Percentiles rank a stretch among this genome's conserved stretches.
Conservation (phyloP, 2,329 filamentous ascomycete genomes). For the Zalaria obscura region DNA sequence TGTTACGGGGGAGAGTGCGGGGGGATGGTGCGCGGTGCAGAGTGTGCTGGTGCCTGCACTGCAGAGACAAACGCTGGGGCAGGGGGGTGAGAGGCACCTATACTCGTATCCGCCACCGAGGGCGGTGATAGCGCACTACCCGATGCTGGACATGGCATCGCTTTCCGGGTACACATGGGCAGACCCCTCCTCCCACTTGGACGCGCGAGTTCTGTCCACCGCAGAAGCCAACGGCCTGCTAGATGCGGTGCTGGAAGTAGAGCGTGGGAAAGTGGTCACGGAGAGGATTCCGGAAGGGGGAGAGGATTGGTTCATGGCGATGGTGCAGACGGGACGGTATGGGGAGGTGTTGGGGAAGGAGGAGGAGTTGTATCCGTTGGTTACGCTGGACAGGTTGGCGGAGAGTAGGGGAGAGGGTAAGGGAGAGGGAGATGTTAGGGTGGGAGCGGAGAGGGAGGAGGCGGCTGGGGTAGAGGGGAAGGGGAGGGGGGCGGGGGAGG, state of each 20-base stretch:
- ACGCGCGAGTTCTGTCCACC: not conserved
- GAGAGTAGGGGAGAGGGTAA: not conserved
- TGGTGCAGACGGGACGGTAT: not conserved
- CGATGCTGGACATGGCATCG: conserved; percentile 14
- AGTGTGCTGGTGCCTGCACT: conserved; percentile 7
- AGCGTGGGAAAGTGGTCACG: not conserved
- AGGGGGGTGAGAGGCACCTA: not conserved
- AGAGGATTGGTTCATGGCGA: not conserved
- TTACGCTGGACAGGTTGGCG: not conserved
- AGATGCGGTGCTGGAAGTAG: not conserved
- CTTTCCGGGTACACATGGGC: not conserved
- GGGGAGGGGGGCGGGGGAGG: not conserved
- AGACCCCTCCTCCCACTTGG: not conserved
- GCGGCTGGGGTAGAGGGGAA: not conserved
- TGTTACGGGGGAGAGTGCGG: conserved; percentile 22
- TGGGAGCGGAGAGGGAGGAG: not conserved
- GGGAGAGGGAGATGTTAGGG: not conserved
- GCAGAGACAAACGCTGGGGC: too few species aligned
- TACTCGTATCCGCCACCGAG: conserved; percentile 9
- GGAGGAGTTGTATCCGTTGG: not conserved
- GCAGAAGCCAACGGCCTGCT: not conserved
- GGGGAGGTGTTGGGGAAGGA: not conserved
- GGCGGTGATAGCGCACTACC: conserved; percentile 18
- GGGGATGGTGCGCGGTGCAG: conserved; percentile 23
- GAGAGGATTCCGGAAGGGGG: not conserved